phyloP scores from a whole-genome alignment of 2,329 filamentous ascomycete genomes.

The Chrysoporthe austroafricana region DNA sequence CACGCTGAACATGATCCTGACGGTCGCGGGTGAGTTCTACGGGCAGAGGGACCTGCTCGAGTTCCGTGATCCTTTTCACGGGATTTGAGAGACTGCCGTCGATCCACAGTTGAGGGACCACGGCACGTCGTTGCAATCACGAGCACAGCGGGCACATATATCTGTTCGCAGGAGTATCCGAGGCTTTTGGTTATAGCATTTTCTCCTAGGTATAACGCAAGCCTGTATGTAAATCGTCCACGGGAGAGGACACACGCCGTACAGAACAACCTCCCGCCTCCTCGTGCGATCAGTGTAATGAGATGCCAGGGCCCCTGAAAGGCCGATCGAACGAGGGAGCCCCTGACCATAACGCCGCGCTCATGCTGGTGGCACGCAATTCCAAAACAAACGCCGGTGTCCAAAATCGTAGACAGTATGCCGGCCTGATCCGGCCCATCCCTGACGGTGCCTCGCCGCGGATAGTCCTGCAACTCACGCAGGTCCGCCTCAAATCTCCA shows the following conservation, averaged over 20 bases:
- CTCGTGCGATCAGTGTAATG: neutral
- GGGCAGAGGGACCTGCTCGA: constrained; percentile 85
- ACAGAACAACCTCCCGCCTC: neutral
- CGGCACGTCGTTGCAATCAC: neutral
- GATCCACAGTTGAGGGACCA: neutral
- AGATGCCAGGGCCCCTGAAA: neutral
- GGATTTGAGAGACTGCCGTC: constrained; percentile 40
- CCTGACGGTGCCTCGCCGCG: neutral
- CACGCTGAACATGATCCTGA: constrained; percentile 92
- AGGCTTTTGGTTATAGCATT: neutral
- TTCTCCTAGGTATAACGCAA: neutral
- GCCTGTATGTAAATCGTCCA: neutral
- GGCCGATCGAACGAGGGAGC: neutral
- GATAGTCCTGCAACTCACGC: neutral
- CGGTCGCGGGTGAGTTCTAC: constrained; percentile 84
- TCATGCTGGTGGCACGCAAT: constrained; percentile 19
- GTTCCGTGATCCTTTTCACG: constrained; percentile 66
- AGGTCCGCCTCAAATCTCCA: constrained; percentile 43
- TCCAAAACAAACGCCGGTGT: constrained; percentile 11
- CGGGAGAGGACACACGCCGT: neutral
- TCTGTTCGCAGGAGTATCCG: neutral
- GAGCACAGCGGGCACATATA: neutral
- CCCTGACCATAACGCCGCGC: constrained; percentile 19
- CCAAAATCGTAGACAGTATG: constrained; percentile 6
- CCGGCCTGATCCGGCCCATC: neutral